phyloP scores from a whole-genome alignment of 352 stramenopile species.

The Globisporangium barbulae region DNA sequence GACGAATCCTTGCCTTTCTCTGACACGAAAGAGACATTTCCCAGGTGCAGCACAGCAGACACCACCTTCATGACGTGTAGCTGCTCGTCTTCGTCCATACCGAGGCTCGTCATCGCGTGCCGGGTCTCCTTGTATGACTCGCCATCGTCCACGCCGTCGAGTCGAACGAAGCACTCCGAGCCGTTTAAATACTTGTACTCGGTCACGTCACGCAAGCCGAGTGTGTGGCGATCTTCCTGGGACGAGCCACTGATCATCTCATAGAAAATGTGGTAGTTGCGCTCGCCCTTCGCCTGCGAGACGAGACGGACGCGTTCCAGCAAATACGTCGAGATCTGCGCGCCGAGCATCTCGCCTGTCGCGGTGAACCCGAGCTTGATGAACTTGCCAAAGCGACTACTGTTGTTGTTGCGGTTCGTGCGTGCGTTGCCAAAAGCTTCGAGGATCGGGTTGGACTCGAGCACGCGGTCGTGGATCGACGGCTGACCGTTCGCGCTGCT shows the following conservation, averaged over 20 bases:
- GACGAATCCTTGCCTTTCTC: slow-evolving; percentile 70
- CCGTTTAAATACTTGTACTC: slow-evolving; percentile 87
- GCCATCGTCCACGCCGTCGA: slow-evolving; percentile 78
- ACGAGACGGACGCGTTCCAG: slow-evolving; percentile 95
- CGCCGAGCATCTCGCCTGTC: slow-evolving; percentile 75
- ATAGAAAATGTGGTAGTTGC: slow-evolving; percentile 99
- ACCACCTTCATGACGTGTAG: slow-evolving; percentile 80
- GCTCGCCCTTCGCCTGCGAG: slow-evolving; percentile 90
- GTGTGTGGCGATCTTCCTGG: slow-evolving; percentile 39
- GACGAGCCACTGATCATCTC: slow-evolving; percentile 88
- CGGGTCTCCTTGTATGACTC: slow-evolving; percentile 73
- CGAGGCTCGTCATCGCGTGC: slow-evolving; percentile 80
- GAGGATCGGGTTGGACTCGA: slow-evolving; percentile 95
- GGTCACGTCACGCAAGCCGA: slow-evolving; percentile 42
- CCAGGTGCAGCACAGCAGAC: slow-evolving; percentile 83
- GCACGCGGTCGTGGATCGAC: slow-evolving; percentile 81
- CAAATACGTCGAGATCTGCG: slow-evolving; percentile 91
- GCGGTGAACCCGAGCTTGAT: slow-evolving; percentile 92
- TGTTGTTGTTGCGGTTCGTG: slow-evolving; percentile 97
- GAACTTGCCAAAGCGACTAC: slow-evolving; percentile 95
- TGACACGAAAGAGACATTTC: slow-evolving; percentile 77
- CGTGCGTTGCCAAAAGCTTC: slow-evolving; percentile 95
- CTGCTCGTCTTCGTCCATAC: slow-evolving; percentile 75
- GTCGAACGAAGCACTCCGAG: slow-evolving; percentile 63
- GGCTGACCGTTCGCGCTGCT: slow-evolving; percentile 24